phyloP scores from a whole-genome alignment of 768 basidiomycete species.

The Pleurotus djamor region DNA sequence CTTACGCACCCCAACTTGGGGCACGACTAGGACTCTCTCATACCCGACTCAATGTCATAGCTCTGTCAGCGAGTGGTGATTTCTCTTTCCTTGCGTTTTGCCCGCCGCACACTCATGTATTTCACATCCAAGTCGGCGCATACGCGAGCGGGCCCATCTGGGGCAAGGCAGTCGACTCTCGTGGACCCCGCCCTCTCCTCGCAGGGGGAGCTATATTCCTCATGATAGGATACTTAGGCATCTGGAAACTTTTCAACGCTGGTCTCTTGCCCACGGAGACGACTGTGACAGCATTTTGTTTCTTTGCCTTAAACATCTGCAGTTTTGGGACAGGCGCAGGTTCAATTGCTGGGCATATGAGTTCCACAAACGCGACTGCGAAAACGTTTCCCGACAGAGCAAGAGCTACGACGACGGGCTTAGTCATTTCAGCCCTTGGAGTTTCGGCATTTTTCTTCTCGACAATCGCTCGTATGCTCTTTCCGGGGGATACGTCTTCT shows the following conservation, averaged over 20 bases:
- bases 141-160: conserved; percentile 77
- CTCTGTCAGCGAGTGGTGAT: conserved; percentile 69
- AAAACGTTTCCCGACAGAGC: conserved; percentile 75
- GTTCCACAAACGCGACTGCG: conserved; percentile 77
- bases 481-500: conserved; percentile 74
- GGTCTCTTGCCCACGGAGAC: conserved; percentile 35
- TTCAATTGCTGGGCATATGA: conserved; percentile 61
- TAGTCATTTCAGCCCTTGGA: conserved; percentile 86
- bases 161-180: conserved; percentile 75
- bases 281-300: conserved; percentile 38
- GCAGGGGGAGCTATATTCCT: conserved; percentile 55
- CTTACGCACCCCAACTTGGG: conserved; percentile 86
- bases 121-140: conserved; percentile 51
- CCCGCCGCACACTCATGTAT: not conserved
- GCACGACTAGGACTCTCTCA: conserved; percentile 72
- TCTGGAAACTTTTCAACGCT: conserved; percentile 62
- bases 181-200: conserved; percentile 74
- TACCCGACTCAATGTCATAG: conserved; percentile 81
- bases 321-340: conserved; percentile 79
- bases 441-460: conserved; percentile 92
- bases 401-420: conserved; percentile 76
- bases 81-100: not conserved
- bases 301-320: conserved; percentile 55
- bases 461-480: conserved; percentile 65
- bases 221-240: conserved; percentile 72